A percentile compares a stretch with the other conserved stretches of the same genome.
phyloP scores from a whole-genome alignment of 176 grass and related monocot genomes.

The Carex kokanica region DNA sequence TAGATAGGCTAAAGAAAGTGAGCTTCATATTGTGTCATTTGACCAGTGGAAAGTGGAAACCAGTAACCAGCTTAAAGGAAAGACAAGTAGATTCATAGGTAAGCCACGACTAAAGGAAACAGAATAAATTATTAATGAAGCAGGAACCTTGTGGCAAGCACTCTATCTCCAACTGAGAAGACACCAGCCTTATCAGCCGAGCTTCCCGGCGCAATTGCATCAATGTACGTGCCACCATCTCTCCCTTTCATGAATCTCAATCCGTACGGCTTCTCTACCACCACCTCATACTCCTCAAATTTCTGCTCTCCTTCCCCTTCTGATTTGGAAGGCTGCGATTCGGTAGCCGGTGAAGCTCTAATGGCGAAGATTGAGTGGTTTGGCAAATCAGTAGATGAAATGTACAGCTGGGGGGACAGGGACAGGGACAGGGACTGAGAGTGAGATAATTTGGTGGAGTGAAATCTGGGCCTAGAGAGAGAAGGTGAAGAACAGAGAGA shows the following conservation, averaged over 20 bases:
- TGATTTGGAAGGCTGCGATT: slow-evolving; percentile 49
- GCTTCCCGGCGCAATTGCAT: slow-evolving; percentile 67
- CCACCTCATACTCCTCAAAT: slow-evolving; percentile 82
- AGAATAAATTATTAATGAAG: background rate
- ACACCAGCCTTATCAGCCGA: slow-evolving; percentile 58
- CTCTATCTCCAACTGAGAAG: slow-evolving; percentile 89
- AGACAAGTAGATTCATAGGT: background rate
- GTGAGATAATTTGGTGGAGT: background rate
- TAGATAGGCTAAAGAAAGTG: background rate
- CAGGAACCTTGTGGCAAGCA: slow-evolving; percentile 71
- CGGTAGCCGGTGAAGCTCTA: slow-evolving; percentile 42
- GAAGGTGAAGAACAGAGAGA: slow-evolving; percentile 48
- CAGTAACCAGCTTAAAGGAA: background rate
- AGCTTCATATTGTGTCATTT: background rate
- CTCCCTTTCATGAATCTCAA: slow-evolving; percentile 80
- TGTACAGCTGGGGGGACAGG: background rate
- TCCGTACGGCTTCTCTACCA: slow-evolving; percentile 80
- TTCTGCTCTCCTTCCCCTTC: slow-evolving; percentile 10
- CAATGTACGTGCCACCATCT: slow-evolving; percentile 80
- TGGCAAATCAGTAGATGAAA: background rate
- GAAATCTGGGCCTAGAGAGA: slow-evolving; percentile 26
- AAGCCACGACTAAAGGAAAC: background rate
- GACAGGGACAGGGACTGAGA: background rate
- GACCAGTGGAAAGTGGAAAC: background rate
- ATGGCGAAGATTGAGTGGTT: slow-evolving; percentile 12